These are phyloP conservation scores for Triticum turgidum DNA, from an alignment of 176 grass and related monocot genomes.

Conservation along the genomic window DNA sequence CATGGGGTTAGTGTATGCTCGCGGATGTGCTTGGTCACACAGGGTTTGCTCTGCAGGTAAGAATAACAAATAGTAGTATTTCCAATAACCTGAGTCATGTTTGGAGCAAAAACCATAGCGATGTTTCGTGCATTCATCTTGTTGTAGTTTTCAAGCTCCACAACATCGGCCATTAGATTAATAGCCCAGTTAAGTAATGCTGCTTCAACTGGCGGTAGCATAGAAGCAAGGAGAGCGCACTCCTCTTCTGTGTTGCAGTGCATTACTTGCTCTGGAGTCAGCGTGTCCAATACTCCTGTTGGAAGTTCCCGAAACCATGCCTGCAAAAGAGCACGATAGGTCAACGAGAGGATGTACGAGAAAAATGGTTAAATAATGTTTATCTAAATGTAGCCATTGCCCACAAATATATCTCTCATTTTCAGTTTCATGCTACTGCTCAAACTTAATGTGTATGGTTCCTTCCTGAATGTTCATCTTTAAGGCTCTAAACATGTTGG, in stretches of 20 bases:
- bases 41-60: background rate
- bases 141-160: slow-evolving; percentile 75
- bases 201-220: slow-evolving; percentile 65
- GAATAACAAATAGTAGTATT: background rate
- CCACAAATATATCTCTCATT: background rate
- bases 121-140: slow-evolving; percentile 97
- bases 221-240: slow-evolving; percentile 53
- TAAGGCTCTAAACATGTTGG: background rate
- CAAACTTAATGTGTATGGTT: slow-evolving; percentile 8
- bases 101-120: slow-evolving; percentile 97
- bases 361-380: background rate
- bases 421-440: background rate
- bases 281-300: slow-evolving; percentile 61
- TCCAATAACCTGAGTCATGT: slow-evolving; percentile 91
- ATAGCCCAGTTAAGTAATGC: slow-evolving; percentile 86
- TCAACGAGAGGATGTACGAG: background rate
- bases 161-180: slow-evolving; percentile 93
- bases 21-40: background rate
- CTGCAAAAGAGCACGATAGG: slow-evolving; percentile 39
- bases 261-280: slow-evolving; percentile 78
- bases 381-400: background rate
- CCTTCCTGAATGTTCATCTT: background rate
- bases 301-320: slow-evolving; percentile 97
- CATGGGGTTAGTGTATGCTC: background rate
- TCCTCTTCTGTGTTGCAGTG: slow-evolving; percentile 84